Conservation (phyloP, 345 rosid species). For the Eucalyptus paniculata region DNA sequence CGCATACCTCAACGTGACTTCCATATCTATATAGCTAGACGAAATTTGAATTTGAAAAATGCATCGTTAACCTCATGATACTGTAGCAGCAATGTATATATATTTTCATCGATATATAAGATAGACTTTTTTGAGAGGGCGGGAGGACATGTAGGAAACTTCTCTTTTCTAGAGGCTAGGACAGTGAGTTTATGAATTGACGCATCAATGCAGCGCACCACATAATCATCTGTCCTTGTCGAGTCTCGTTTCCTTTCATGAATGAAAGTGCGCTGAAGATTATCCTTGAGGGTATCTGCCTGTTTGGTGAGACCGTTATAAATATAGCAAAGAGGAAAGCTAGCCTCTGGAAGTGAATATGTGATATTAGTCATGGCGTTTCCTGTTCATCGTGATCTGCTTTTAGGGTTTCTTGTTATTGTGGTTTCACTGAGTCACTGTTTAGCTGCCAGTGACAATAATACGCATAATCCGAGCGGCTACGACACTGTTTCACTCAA, state of each 20-base stretch:
- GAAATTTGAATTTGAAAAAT: background rate
- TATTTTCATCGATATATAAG: background rate
- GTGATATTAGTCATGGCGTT: background rate
- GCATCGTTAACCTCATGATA: background rate
- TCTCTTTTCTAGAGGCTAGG: background rate
- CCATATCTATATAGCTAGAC: background rate
- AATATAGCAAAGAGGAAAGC: background rate
- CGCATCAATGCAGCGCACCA: background rate
- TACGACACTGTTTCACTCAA: background rate
- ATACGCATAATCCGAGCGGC: background rate
- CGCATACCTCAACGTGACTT: background rate
- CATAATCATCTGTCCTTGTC: background rate
- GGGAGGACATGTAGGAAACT: background rate
- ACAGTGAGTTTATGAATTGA: background rate
- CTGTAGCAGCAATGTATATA: background rate
- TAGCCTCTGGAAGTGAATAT: background rate
- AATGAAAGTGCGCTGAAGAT: background rate
- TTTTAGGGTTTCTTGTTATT: background rate
- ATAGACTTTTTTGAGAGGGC: background rate
- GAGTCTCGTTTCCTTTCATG: background rate
- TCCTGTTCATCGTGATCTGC: background rate
- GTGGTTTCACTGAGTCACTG: background rate
- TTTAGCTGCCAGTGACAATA: background rate
- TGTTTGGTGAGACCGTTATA: background rate
- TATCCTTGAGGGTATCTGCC: background rate